Percentiles rank a stretch among this genome's conserved stretches.
Evolutionary conservation across 2,329 filamentous ascomycete genomes (phyloP).

Genomic region (Cladosporium colombiae): DNA sequence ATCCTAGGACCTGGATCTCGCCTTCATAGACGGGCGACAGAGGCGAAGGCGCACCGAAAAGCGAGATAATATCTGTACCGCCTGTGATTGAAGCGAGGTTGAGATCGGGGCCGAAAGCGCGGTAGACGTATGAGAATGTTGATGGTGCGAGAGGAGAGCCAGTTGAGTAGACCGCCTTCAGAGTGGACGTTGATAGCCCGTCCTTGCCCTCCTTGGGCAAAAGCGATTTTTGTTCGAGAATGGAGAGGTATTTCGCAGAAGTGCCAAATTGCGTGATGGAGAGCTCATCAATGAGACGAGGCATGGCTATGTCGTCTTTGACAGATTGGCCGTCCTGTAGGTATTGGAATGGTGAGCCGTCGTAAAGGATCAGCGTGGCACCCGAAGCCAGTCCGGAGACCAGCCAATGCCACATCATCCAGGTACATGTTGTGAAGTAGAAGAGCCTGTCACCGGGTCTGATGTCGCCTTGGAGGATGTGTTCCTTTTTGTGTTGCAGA

Average conservation of each 20-base stretch:
- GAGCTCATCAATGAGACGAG: conserved; percentile 76
- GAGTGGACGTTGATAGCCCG: conserved; percentile 57
- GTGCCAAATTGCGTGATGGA: conserved; percentile 92
- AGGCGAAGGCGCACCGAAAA: conserved; percentile 81
- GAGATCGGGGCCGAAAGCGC: conserved; percentile 74
- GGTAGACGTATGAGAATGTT: conserved; percentile 88
- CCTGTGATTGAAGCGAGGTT: conserved; percentile 93
- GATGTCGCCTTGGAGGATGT: conserved; percentile 82
- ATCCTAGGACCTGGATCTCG: conserved; percentile 52
- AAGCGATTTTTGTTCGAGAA: conserved; percentile 77
- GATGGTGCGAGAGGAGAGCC: conserved; percentile 90
- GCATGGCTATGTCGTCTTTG: conserved; percentile 77
- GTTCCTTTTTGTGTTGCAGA: conserved; percentile 96
- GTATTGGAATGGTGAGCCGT: conserved; percentile 80
- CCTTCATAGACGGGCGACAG: conserved; percentile 52
- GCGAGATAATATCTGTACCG: conserved; percentile 92
- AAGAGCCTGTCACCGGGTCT: conserved; percentile 72
- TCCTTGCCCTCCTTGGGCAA: conserved; percentile 54
- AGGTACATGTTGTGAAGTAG: conserved; percentile 92
- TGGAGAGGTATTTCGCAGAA: conserved; percentile 86
- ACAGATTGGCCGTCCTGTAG: conserved; percentile 51
- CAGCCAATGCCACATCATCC: conserved; percentile 99
- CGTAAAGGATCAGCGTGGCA: conserved; percentile 82
- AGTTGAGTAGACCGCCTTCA: conserved; percentile 90
- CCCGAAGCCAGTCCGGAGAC: conserved; percentile 82